Conservation (phyloP, 2,329 filamentous ascomycete genomes). For the Diaporthe batatas region DNA sequence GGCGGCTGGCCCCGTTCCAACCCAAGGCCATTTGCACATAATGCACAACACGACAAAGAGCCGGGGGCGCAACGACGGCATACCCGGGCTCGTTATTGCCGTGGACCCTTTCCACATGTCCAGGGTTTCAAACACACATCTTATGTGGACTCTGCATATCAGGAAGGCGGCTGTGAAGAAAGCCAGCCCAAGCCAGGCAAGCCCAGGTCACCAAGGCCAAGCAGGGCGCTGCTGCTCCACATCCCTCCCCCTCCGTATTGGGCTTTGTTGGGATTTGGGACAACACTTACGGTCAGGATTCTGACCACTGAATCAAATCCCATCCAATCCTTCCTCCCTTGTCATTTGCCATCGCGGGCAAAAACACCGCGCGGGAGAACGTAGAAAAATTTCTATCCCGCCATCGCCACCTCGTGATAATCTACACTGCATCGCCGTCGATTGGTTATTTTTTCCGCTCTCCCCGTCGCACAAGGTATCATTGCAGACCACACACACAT, state of each 20-base stretch:
- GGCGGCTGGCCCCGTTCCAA: conserved; percentile 22
- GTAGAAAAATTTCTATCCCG: background rate
- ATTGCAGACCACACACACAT: conserved; percentile 21
- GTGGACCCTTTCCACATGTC: background rate
- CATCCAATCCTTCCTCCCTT: conserved; percentile 1
- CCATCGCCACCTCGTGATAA: conserved; percentile 33
- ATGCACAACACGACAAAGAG: background rate
- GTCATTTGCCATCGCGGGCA: background rate
- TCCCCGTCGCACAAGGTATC: conserved; percentile 15
- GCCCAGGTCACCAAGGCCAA: conserved; percentile 20
- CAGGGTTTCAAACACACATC: background rate
- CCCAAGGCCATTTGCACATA: background rate
- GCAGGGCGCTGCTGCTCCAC: conserved; percentile 25
- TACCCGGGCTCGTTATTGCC: background rate
- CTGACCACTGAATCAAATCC: conserved; percentile 1
- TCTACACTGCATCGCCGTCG: background rate
- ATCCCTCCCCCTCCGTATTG: conserved; percentile 14
- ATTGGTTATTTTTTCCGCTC: background rate
- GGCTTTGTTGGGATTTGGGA: background rate
- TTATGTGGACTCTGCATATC: conserved; percentile 5
- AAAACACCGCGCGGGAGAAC: background rate
- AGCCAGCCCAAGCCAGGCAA: conserved; percentile 1
- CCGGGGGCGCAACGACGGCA: conserved; percentile 5
- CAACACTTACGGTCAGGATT: background rate
- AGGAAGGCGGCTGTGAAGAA: conserved; percentile 19